Evolutionary conservation across 164 flowering plant species (phyloP), one percentile per base, ranked within the genome.

Genomic region (Liquidambar formosana): DNA sequence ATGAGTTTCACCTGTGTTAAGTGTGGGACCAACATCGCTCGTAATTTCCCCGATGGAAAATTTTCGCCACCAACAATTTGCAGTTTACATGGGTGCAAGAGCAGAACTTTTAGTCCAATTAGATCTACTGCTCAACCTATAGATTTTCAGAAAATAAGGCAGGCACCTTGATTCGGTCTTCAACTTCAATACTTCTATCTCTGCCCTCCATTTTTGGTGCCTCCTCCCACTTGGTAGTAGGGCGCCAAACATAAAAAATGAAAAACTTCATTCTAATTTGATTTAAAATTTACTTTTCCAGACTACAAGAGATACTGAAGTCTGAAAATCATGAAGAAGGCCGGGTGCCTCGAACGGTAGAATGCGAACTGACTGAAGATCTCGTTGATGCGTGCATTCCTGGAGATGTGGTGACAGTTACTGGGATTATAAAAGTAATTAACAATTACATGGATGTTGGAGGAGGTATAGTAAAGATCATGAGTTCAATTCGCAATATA

Each of bases 321-420:
- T 76, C 86, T 52, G 96, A 93, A 76, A 81, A 89, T 77, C 92
- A 93, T 75, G 97, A 93, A 78, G 96, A 93, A 80, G 99, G 99
- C 43, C 84, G 98, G 58, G 96, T 96, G 53, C 98, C 99, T 73
- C 84, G 99, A 58, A 93, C 99, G 33, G 94, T 96, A 27, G 98
- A 93, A 68, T 93, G 98, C 79, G 99, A 96, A 77, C 77, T 96
- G 68, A 84, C 84, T 57, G 93, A 93, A 86, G 98, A 96, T 81
- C 91, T 96, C 66, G 97, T 96, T 73, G 99, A 91, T 88, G 85
- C 87, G 23, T 96, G 95, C 82, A 88, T 96, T 63, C 99, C 99
- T 74, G 99, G 99, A 47, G 97, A 96, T 81, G 91, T 96, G 59
- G 95, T 96, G 65, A 96, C 98, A 67, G 96, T 96, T 28, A 87